phyloP scores from a whole-genome alignment of 768 basidiomycete genomes.

The Panellus pusillus region DNA sequence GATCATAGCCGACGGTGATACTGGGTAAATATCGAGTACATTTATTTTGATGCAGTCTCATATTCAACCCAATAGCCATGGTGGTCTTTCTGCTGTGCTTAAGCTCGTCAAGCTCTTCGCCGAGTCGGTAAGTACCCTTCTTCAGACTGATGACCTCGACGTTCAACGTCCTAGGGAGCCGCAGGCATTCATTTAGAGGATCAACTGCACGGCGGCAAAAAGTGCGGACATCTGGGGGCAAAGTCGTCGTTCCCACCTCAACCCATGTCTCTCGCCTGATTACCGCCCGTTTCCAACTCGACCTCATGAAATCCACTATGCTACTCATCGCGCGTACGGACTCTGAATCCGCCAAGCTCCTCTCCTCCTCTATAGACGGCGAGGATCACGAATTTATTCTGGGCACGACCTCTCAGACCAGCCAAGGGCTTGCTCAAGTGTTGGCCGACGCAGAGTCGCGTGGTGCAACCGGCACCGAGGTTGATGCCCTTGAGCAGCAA shows the following conservation, averaged over 20 bases:
- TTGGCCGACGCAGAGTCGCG: slow-evolving; percentile 65
- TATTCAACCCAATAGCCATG: slow-evolving; percentile 57
- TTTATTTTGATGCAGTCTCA: slow-evolving; percentile 7
- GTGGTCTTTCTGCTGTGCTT: slow-evolving; percentile 91
- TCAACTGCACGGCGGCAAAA: slow-evolving; percentile 92
- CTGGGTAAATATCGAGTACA: slow-evolving; percentile 50
- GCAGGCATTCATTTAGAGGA: slow-evolving; percentile 93
- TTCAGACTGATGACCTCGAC: neutral
- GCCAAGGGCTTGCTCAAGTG: slow-evolving; percentile 63
- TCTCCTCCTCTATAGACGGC: slow-evolving; percentile 81
- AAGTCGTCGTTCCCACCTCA: slow-evolving; percentile 89
- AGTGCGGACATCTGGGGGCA: slow-evolving; percentile 93
- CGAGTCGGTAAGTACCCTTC: slow-evolving; percentile 62
- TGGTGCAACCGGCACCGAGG: slow-evolving; percentile 64
- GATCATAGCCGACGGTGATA: slow-evolving; percentile 94
- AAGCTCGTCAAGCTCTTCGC: slow-evolving; percentile 93
- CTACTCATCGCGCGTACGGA: slow-evolving; percentile 91
- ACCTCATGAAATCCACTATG: slow-evolving; percentile 86
- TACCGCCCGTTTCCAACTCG: slow-evolving; percentile 86
- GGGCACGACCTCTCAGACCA: slow-evolving; percentile 53
- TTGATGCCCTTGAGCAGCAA: slow-evolving; percentile 70
- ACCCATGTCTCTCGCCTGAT: slow-evolving; percentile 84
- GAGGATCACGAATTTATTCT: slow-evolving; percentile 79
- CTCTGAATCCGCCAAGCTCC: slow-evolving; percentile 81
- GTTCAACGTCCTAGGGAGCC: slow-evolving; percentile 55